Evolutionary conservation across 2,329 filamentous ascomycete species (phyloP), one percentile per base, ranked within the genome.

Genomic region (Epicoccum nigrum): DNA sequence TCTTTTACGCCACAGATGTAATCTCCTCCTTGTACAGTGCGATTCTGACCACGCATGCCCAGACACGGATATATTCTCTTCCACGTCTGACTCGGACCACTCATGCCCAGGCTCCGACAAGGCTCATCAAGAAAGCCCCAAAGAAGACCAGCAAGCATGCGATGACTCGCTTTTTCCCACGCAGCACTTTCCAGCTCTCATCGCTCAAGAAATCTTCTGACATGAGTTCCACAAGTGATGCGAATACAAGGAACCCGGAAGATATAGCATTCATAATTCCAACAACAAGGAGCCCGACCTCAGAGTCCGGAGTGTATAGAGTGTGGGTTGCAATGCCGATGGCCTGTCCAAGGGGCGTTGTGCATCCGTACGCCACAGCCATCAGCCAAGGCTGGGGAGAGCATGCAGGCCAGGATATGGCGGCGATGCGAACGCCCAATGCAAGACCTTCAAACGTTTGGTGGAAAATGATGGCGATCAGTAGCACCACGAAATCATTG

Each of bases 381-480:
- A 92, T 91, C 7, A 91, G 79, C 88, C 88, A 82, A 0, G 76
- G 77, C 54, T 78, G 69, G 11, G 57, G 49, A 7, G 64, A 56
- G 16, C 59, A 57, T 9, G 60, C 46, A 8, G 62, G 59, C 62
- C 68, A 73, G 16, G 88, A 85, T 21, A 96, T 85, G 8, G 89
- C 88, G 0, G 90, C 89, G 63, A 96, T 96, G 51, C 91, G 88
- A 34, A 89, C 89, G 6, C 91, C 91, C 4, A 96, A 83, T 0
- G 91, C 91, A 12, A 96, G 85, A 2, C 91, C 91, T 75, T 96
- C 91, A 59, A 96, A 96, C 1, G 89, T 91, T 75, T 96, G 83
- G 55, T 86, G 83, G 67, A 86, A 86, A 28, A 84, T 79, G 2
- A 86, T 74, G 17, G 85, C 83, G 1, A 82, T 80, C 61, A 84